Conservation (phyloP, 2,329 filamentous ascomycete genomes). For the Pseudophaeomoniella oleicola region DNA sequence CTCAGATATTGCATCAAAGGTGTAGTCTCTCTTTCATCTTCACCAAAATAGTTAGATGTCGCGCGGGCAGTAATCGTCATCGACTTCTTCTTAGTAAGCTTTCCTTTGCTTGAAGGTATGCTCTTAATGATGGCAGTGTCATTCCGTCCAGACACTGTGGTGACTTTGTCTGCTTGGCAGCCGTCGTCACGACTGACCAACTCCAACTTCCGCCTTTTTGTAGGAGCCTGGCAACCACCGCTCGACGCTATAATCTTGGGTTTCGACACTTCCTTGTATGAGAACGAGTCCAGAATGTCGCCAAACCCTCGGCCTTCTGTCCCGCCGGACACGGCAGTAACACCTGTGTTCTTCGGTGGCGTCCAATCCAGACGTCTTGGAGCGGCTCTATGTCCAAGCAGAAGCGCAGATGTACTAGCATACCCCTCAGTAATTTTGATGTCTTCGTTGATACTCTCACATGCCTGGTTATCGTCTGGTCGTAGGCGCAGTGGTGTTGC, state of each 20-base stretch:
- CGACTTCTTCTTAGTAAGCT: constrained; percentile 51
- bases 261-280: too few species aligned
- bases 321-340: constrained; percentile 1
- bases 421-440: constrained; percentile 3
- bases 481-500: constrained; percentile 11
- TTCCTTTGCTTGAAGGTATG: constrained; percentile 25
- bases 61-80: constrained; percentile 67
- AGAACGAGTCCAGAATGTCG: not conserved
- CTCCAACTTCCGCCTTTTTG: constrained; percentile 11
- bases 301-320: not conserved
- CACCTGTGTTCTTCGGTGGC: constrained; percentile 28
- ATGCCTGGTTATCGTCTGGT: constrained; percentile 11
- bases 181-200: constrained; percentile 1
- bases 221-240: not conserved
- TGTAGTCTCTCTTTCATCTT: constrained; percentile 15
- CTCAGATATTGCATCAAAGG: constrained; percentile 35
- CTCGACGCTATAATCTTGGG: too few species aligned
- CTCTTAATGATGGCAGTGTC: constrained; percentile 6
- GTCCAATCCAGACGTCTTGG: constrained; percentile 53
- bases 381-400: constrained; percentile 32
- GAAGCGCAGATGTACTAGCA: constrained; percentile 7
- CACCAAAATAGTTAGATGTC: constrained; percentile 50
- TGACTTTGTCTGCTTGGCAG: constrained; percentile 3
- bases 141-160: constrained; percentile 4
- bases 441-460: not conserved